Evolutionary conservation across 1,284 basidiomycete species (phyloP).

Genomic region (Phenoliferia sp.): DNA sequence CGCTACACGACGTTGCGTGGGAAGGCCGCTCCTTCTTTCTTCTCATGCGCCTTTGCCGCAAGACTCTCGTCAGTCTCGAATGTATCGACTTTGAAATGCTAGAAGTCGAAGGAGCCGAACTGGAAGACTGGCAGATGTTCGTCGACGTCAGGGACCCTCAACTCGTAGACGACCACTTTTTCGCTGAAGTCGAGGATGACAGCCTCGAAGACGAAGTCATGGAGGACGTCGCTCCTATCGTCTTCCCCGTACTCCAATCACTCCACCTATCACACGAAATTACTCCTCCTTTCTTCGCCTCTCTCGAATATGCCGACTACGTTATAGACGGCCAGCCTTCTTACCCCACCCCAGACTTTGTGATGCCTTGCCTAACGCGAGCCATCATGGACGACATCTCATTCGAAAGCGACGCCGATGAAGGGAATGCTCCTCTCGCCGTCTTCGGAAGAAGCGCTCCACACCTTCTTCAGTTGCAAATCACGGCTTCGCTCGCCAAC

Average conservation of each 20-base stretch:
- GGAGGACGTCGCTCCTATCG: conserved; percentile 14
- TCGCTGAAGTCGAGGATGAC: not conserved
- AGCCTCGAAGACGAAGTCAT: not conserved
- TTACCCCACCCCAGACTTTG: conserved; percentile 16
- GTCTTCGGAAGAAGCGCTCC: conserved; percentile 19
- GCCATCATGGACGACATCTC: conserved; percentile 2
- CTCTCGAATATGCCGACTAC: conserved; percentile 3
- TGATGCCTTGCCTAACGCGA: conserved; percentile 17
- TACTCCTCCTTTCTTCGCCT: conserved; percentile 14
- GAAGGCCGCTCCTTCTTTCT: conserved; percentile 39
- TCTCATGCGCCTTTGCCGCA: conserved; percentile 34
- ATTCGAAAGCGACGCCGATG: conserved; percentile 1
- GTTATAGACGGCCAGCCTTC: not conserved
- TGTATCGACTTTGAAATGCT: not conserved
- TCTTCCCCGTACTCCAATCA: conserved; percentile 1
- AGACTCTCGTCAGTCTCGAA: conserved; percentile 9
- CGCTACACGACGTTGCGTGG: conserved; percentile 26
- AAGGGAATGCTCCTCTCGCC: conserved; percentile 1
- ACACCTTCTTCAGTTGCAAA: not conserved
- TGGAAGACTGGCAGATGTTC: conserved; percentile 3
- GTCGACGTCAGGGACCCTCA: conserved; percentile 14
- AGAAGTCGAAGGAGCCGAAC: not conserved
- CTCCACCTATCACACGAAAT: conserved; percentile 1
- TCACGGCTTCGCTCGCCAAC: not conserved
- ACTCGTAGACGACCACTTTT: conserved; percentile 9